Evolutionary conservation across 2,329 filamentous ascomycete genomes (phyloP).

Genomic region (Fusarium sp.): DNA sequence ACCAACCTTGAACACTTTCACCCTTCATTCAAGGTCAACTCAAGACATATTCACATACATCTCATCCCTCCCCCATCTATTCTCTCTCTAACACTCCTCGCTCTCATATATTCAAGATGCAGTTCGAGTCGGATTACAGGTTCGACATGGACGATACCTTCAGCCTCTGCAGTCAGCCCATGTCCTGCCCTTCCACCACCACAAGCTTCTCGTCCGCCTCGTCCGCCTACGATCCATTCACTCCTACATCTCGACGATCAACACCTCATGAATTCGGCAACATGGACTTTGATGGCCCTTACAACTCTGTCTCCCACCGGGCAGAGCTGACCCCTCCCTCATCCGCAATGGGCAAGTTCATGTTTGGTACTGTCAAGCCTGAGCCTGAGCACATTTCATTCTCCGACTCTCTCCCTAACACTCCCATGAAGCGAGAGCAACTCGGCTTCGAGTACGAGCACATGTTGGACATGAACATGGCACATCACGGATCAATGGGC

Average conservation of each 20-base stretch:
- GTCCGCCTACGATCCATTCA: constrained; percentile 55
- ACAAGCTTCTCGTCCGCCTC: constrained; percentile 54
- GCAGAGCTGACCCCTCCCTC: constrained; percentile 51
- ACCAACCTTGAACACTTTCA: constrained; percentile 23
- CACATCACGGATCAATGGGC: constrained; percentile 47
- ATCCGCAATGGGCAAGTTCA: constrained; percentile 46
- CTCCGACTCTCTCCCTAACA: constrained; percentile 46
- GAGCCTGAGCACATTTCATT: constrained; percentile 49
- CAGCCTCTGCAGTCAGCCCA: constrained; percentile 49
- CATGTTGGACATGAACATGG: constrained; percentile 51
- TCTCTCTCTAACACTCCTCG: constrained; percentile 15
- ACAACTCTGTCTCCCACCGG: constrained; percentile 39
- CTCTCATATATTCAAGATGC: constrained; percentile 44
- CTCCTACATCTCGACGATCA: constrained; percentile 56
- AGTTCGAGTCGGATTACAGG: constrained; percentile 51
- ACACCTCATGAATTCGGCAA: constrained; percentile 51
- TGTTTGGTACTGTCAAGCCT: constrained; percentile 48
- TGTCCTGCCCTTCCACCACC: constrained; percentile 49
- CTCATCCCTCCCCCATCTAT: neutral
- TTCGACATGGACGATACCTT: constrained; percentile 54
- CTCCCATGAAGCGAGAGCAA: constrained; percentile 50
- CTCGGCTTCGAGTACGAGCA: constrained; percentile 52
- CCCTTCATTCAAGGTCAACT: constrained; percentile 28
- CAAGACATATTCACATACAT: constrained; percentile 24
- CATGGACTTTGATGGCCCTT: constrained; percentile 51